Percentiles rank a stretch among this genome's conserved stretches.
phyloP scores from a whole-genome alignment of 2,329 filamentous ascomycete genomes.

The Meredithiella fracta region DNA sequence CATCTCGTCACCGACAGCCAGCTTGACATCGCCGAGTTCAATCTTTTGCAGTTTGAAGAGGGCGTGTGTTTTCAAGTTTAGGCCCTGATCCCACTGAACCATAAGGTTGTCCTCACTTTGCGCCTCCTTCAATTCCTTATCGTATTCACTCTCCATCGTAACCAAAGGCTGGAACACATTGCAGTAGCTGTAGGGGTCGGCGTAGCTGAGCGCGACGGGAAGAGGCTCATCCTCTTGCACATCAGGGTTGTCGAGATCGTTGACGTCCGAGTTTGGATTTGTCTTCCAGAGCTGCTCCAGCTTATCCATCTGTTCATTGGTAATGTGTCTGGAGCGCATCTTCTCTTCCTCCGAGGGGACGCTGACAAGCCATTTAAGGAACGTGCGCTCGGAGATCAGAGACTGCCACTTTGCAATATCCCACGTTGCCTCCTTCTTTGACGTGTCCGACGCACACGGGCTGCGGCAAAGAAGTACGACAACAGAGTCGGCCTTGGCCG shows the following conservation, averaged over 20 bases:
- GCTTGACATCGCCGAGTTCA: slow-evolving; percentile 91
- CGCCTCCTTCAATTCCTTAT: slow-evolving; percentile 95
- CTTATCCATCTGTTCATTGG: slow-evolving; percentile 86
- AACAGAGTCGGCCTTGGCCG: slow-evolving; percentile 94
- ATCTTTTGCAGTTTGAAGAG: slow-evolving; percentile 95
- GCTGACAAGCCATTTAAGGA: slow-evolving; percentile 82
- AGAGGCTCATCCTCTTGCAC: slow-evolving; percentile 81
- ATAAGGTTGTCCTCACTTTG: slow-evolving; percentile 93
- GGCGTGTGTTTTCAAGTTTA: slow-evolving; percentile 94
- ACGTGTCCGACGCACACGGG: slow-evolving; percentile 85
- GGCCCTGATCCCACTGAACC: slow-evolving; percentile 83
- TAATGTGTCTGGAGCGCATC: slow-evolving; percentile 81
- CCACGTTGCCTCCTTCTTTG: slow-evolving; percentile 99
- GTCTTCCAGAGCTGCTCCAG: slow-evolving; percentile 98
- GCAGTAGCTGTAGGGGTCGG: slow-evolving; percentile 96
- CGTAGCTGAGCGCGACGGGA: slow-evolving; percentile 81
- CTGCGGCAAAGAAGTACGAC: slow-evolving; percentile 93
- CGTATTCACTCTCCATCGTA: slow-evolving; percentile 98
- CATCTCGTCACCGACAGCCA: slow-evolving; percentile 98
- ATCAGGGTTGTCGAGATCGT: slow-evolving; percentile 50
- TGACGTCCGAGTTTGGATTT: slow-evolving; percentile 71
- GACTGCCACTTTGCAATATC: slow-evolving; percentile 96
- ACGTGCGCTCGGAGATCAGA: slow-evolving; percentile 89
- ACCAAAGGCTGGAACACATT: slow-evolving; percentile 96
- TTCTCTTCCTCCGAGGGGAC: slow-evolving; percentile 87